Evolutionary conservation across 768 basidiomycete species (phyloP), one percentile per base, ranked within the genome.

Genomic region (Candolleomyces efflorescens): DNA sequence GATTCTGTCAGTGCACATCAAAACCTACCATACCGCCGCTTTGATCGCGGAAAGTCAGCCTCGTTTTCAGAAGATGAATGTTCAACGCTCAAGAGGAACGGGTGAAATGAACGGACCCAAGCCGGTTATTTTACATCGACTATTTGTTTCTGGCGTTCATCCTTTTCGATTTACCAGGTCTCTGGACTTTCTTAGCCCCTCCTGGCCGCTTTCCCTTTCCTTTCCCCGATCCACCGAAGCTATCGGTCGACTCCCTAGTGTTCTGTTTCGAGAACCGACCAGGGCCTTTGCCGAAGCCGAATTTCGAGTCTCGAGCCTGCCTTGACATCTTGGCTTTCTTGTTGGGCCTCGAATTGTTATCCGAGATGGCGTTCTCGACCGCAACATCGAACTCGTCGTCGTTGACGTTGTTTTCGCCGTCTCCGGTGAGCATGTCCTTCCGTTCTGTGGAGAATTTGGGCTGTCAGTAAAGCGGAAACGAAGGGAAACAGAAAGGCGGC

Each of bases 361-460:
- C 86, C 26, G 86, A 72, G 64, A 95, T 85, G 10, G 92, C 93
- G 59, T 96, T 91, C 68, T 98, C 94, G 37, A 97, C 85, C 0
- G 90, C 89, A 58, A 98, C 81, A 65, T 95, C 94, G 66, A 97
- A 97, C 26, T 83, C 87, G 54, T 85, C 86, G 59, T 82, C 85
- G 15, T 78, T 83, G 15, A 17, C 49, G 15, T 12, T 36, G 20
- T 18, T n/a, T 17, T 70, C 78, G 47, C 79, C 76, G 10, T 80
- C 77, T 37, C 82, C 84, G 63, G 92, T 89, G 63, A 92, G 73
- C 39, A 87, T 83, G 59, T 89, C 92, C 69, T 90, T 91, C 64
- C 90, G 85, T 80, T 96, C 94, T 96, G 65, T 24, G 60, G 55
- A 48, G 46, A 3, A n/a, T n/a, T n/a, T n/a, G 13, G 45, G 27